These are phyloP conservation scores for Colletotrichum sp. DNA, from an alignment of 2,329 filamentous ascomycete species.

Conservation along the genomic window DNA sequence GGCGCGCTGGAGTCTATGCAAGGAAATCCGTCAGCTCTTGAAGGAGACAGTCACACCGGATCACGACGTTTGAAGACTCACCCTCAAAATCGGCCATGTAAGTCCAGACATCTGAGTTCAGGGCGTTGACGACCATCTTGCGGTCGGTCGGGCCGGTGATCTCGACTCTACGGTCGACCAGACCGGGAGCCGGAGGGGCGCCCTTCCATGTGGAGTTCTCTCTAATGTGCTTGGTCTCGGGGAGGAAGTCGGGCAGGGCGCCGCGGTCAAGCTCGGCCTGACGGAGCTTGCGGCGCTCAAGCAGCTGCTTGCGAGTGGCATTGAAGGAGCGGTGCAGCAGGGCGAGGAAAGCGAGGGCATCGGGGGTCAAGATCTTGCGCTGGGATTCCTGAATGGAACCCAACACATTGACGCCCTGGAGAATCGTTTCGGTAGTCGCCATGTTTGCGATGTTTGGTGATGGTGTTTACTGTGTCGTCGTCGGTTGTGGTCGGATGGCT, in stretches of 20 bases:
- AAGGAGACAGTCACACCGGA: background rate
- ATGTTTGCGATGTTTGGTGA: slow-evolving; percentile 46
- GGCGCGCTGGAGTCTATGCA: slow-evolving; percentile 85
- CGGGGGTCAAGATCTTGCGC: slow-evolving; percentile 89
- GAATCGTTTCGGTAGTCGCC: slow-evolving; percentile 73
- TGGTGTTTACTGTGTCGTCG: background rate
- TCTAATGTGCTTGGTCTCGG: slow-evolving; percentile 93
- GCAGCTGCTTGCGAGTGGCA: slow-evolving; percentile 81
- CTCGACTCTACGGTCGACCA: slow-evolving; percentile 92
- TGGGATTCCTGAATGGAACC: slow-evolving; percentile 79
- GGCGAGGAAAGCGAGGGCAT: slow-evolving; percentile 90
- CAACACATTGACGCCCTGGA: slow-evolving; percentile 56
- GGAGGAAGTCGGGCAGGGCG: slow-evolving; percentile 88
- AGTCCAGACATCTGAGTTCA: slow-evolving; percentile 96
- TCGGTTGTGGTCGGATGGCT: background rate
- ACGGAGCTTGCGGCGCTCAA: slow-evolving; percentile 84
- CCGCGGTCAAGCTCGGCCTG: slow-evolving; percentile 95
- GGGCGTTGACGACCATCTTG: slow-evolving; percentile 98
- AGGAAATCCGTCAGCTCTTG: background rate
- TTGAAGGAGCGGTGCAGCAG: slow-evolving; percentile 97
- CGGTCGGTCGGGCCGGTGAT: slow-evolving; percentile 97
- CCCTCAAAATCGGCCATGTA: slow-evolving; percentile 99
- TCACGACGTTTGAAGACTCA: slow-evolving; percentile 37
- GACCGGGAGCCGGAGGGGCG: slow-evolving; percentile 86
- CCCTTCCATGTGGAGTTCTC: slow-evolving; percentile 95